These are phyloP conservation scores for Amphibolis antarctica DNA, from an alignment of 106 monocot genomes.

Conservation along the genomic window DNA sequence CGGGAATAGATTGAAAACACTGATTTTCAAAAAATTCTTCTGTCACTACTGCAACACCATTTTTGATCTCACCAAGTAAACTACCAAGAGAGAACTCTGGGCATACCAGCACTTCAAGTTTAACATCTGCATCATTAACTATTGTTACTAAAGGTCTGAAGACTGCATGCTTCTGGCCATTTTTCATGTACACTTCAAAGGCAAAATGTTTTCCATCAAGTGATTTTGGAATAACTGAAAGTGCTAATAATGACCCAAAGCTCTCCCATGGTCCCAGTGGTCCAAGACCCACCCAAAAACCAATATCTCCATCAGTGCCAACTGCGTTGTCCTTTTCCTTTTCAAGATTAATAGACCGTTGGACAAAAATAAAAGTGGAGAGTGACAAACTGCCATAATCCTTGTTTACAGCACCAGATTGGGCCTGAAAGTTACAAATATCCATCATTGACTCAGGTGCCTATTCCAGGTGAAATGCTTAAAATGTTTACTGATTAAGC, in stretches of 20 bases:
- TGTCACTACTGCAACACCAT: slow-evolving; percentile 12
- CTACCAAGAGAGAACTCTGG: slow-evolving; percentile 27
- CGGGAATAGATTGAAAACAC: slow-evolving; percentile 44
- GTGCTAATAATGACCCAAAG: slow-evolving; percentile 57
- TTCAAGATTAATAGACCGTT: slow-evolving; percentile 31
- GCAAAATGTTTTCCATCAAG: slow-evolving; percentile 54
- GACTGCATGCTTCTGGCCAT: slow-evolving; percentile 71
- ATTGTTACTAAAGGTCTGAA: slow-evolving; percentile 68
- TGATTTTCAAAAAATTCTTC: slow-evolving; percentile 91
- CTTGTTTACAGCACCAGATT: slow-evolving; percentile 20
- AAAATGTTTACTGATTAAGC: background rate
- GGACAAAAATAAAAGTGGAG: slow-evolving; percentile 59
- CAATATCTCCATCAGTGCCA: slow-evolving; percentile 33
- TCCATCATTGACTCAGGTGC: background rate
- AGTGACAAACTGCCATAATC: slow-evolving; percentile 47
- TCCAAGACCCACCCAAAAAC: slow-evolving; percentile 70
- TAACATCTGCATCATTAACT: slow-evolving; percentile 64
- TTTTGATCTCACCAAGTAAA: slow-evolving; percentile 6
- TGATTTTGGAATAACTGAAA: slow-evolving; percentile 54
- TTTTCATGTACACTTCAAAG: slow-evolving; percentile 65
- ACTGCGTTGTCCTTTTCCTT: slow-evolving; percentile 12
- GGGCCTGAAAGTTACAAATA: slow-evolving; percentile 24
- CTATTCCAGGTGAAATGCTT: background rate
- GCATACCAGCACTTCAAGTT: slow-evolving; percentile 63
- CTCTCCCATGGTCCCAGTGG: slow-evolving; percentile 78